These are phyloP conservation scores for Ogataea methanolica DNA, from an alignment of 805 yeast genomes.

Conservation along the genomic window DNA sequence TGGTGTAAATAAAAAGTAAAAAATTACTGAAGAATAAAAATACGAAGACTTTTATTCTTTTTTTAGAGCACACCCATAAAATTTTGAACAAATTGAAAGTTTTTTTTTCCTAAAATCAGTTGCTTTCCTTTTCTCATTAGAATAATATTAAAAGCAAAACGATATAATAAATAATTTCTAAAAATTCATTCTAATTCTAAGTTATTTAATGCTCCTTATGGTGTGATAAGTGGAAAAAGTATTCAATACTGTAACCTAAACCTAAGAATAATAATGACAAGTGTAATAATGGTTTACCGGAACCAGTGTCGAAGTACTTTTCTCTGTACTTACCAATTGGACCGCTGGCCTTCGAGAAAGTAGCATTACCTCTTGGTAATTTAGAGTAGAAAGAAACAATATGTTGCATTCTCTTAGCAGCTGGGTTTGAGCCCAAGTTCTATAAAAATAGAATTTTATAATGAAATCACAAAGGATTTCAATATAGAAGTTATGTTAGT, in stretches of 20 bases:
- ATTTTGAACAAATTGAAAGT: no score
- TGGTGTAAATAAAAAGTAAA: no score
- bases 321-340: slow-evolving; percentile 77
- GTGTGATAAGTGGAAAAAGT: slow-evolving; percentile 81
- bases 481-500: slow-evolving; percentile 10
- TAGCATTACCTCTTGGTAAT: slow-evolving; percentile 90
- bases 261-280: slow-evolving; percentile 61
- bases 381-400: slow-evolving; percentile 95
- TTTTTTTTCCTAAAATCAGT: no score
- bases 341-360: slow-evolving; percentile 64
- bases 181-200: neutral
- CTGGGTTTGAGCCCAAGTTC: slow-evolving; percentile 93
- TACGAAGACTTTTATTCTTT: no score
- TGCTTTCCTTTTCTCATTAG: no score
- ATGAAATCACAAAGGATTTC: neutral
- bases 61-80: no score
- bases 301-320: slow-evolving; percentile 78
- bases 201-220: slow-evolving; percentile 43
- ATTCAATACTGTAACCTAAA: slow-evolving; percentile 88
- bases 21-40: no score
- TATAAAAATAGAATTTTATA: slow-evolving; percentile 19
- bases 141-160: no score
- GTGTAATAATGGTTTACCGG: slow-evolving; percentile 81
- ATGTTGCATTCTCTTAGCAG: slow-evolving; percentile 93
- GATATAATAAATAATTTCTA: no score